A percentile compares a stretch with the other conserved stretches of the same genome.
Evolutionary conservation across 2,329 filamentous ascomycete species (phyloP).

Genomic region (Davidsoniella virescens): DNA sequence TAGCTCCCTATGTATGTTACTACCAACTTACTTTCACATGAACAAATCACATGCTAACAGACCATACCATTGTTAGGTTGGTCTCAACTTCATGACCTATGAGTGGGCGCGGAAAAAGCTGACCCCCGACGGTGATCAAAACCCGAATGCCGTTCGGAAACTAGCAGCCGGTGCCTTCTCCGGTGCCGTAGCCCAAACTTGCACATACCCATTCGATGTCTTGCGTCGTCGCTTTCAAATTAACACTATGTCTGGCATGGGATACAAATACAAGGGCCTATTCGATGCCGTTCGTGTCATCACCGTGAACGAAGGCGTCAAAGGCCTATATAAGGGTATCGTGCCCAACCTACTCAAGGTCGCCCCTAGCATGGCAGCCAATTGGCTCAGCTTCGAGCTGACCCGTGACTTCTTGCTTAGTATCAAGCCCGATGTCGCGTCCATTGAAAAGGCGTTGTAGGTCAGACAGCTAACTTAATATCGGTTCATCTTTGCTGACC

Average conservation of each 20-base stretch:
- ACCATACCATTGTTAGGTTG: conserved; percentile 45
- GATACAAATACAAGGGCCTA: conserved; percentile 84
- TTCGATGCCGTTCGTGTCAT: conserved; percentile 72
- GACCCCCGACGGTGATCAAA: conserved; percentile 73
- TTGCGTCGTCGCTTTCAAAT: conserved; percentile 90
- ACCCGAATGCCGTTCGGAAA: conserved; percentile 66
- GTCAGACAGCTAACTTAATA: not conserved
- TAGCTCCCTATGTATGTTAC: conserved; percentile 67
- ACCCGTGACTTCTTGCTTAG: conserved; percentile 70
- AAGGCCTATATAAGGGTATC: conserved; percentile 89
- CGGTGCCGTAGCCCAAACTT: conserved; percentile 92
- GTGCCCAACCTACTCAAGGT: conserved; percentile 92
- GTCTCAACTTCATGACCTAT: conserved; percentile 97
- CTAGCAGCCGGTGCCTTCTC: conserved; percentile 80
- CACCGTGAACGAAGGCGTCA: conserved; percentile 63
- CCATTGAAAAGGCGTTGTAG: conserved; percentile 11
- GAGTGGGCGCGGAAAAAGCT: conserved; percentile 72
- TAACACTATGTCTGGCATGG: conserved; percentile 98
- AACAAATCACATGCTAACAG: conserved; percentile 1
- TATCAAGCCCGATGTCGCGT: conserved; percentile 29
- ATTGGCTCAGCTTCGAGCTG: conserved; percentile 93
- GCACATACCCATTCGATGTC: conserved; percentile 97
- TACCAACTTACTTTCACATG: not conserved
- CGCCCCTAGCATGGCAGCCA: conserved; percentile 94
- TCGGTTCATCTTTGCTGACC: not conserved